A percentile compares a stretch with the other conserved stretches of the same genome.
Evolutionary conservation across 805 yeast genomes (phyloP).

Genomic region (Dipodascus geniculatus): DNA sequence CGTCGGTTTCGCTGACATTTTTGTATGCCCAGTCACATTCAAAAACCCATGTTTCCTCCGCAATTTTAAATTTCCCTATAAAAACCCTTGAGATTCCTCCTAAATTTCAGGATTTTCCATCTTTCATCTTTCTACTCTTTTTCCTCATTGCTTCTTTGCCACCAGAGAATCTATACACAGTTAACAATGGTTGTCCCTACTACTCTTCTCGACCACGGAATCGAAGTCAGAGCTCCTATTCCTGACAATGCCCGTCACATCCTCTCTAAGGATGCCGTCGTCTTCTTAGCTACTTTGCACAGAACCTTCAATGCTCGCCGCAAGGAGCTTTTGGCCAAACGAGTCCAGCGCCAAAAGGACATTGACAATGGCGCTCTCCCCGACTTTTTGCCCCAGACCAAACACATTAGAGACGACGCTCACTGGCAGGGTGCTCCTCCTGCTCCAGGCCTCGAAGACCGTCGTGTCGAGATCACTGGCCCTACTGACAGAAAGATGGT

Average conservation of each 20-base stretch:
- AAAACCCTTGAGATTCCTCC: background rate
- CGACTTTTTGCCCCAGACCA: conserved; percentile 58
- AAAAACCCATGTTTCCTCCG: conserved; percentile 1
- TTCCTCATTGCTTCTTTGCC: background rate
- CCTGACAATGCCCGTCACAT: conserved; percentile 40
- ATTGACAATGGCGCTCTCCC: conserved; percentile 55
- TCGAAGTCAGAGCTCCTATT: conserved; percentile 43
- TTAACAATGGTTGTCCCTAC: conserved; percentile 19
- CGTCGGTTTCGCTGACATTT: background rate
- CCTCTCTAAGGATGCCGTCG: conserved; percentile 50
- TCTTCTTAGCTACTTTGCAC: conserved; percentile 55
- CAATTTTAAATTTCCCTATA: background rate
- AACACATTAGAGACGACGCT: conserved; percentile 48
- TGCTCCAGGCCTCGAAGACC: conserved; percentile 56
- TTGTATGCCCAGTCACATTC: background rate
- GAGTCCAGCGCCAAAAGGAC: conserved; percentile 41
- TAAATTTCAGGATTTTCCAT: background rate
- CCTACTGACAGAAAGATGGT: conserved; percentile 71
- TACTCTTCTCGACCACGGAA: conserved; percentile 31
- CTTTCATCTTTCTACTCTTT: background rate
- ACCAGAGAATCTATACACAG: background rate
- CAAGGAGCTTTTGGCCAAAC: conserved; percentile 40
- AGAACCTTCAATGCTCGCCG: conserved; percentile 49
- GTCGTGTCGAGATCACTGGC: conserved; percentile 67
- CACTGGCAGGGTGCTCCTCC: conserved; percentile 63